Evolutionary conservation across 139 green algal species (phyloP).

Genomic region (Coelastrella sp.): DNA sequence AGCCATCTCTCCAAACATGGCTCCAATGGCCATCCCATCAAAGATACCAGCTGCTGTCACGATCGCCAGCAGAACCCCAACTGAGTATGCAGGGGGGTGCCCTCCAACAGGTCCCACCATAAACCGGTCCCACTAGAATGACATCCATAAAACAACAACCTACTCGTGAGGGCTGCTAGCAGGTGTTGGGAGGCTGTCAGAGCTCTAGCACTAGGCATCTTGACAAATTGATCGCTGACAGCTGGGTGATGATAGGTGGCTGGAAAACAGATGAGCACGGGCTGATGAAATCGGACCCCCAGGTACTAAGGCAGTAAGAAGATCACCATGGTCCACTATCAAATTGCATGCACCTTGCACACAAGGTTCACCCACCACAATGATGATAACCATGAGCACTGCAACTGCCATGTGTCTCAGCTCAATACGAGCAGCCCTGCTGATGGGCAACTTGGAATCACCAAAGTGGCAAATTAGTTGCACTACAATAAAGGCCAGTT

Average conservation of each 20-base stretch:
- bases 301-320: no score
- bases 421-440: conserved; percentile 13
- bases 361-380: not conserved
- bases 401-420: not conserved
- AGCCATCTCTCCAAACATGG: conserved; percentile 6
- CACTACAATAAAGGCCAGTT: not conserved
- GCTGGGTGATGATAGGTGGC: no score
- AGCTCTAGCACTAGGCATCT: no score
- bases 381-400: not conserved
- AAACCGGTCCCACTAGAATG: not conserved
- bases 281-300: no score
- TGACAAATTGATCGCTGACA: no score
- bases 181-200: no score
- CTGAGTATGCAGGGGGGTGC: not conserved
- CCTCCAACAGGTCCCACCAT: not conserved
- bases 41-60: not conserved
- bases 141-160: no score
- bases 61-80: not conserved
- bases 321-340: no score
- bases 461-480: not conserved
- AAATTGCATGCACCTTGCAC: not conserved
- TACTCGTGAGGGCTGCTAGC: no score
- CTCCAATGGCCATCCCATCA: conserved; percentile 2
- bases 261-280: no score
- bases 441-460: not conserved